Percentiles rank a stretch among this genome's conserved stretches.
Conservation (phyloP, 352 stramenopile genomes). For the Pythium aquatile region DNA sequence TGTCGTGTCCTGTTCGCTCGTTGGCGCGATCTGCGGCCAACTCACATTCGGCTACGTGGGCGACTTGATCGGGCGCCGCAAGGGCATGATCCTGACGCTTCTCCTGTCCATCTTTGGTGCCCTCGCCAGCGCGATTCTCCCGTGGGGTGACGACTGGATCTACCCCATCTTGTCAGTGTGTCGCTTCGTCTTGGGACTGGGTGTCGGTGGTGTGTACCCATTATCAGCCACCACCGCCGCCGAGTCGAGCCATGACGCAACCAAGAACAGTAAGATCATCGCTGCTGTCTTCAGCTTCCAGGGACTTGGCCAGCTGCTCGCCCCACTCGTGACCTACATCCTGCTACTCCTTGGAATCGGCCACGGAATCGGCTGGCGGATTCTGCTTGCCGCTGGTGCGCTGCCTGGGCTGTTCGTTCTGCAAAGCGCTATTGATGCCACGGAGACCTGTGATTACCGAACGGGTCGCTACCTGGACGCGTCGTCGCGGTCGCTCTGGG, state of each 20-base stretch:
- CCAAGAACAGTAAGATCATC: slow-evolving; percentile 65
- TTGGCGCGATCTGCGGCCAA: slow-evolving; percentile 77
- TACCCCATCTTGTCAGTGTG: slow-evolving; percentile 66
- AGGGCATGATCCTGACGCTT: slow-evolving; percentile 78
- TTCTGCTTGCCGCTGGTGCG: slow-evolving; percentile 52
- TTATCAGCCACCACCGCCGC: slow-evolving; percentile 70
- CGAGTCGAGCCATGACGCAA: slow-evolving; percentile 44
- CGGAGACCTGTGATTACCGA: slow-evolving; percentile 26
- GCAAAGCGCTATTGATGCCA: slow-evolving; percentile 44
- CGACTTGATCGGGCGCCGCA: slow-evolving; percentile 57
- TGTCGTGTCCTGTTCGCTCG: slow-evolving; percentile 45
- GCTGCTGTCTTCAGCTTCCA: slow-evolving; percentile 70
- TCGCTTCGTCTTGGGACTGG: slow-evolving; percentile 72
- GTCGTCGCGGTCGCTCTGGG: slow-evolving; percentile 25
- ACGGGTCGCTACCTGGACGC: slow-evolving; percentile 11
- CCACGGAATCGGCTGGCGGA: slow-evolving; percentile 42
- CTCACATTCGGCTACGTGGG: slow-evolving; percentile 82
- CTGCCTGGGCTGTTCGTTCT: slow-evolving; percentile 64
- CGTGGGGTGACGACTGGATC: slow-evolving; percentile 51
- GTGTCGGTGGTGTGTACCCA: slow-evolving; percentile 81
- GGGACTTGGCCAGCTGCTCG: slow-evolving; percentile 54
- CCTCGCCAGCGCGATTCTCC: slow-evolving; percentile 50
- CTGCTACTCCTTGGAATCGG: slow-evolving; percentile 41
- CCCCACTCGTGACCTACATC: slow-evolving; percentile 60
- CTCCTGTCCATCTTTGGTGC: slow-evolving; percentile 65